Percentiles rank a stretch among this genome's conserved stretches.
These are phyloP conservation scores for Xerocomus minutiporus DNA, from an alignment of 1,284 basidiomycete species.

Conservation along the genomic window DNA sequence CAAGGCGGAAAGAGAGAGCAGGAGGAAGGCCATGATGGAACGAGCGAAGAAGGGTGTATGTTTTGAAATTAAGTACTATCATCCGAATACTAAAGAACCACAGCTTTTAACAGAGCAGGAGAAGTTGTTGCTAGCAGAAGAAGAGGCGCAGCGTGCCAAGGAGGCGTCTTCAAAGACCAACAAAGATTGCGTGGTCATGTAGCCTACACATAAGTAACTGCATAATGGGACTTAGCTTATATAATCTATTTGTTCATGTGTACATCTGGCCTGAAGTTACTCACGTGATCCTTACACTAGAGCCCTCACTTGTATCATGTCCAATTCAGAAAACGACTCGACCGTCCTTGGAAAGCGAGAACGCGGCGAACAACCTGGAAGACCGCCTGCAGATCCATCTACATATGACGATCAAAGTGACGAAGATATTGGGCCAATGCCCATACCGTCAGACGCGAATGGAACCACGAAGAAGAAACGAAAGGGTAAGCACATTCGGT, in stretches of 20 bases:
- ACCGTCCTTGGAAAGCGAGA: conserved; percentile 63
- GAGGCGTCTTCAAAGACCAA: conserved; percentile 30
- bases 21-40: conserved; percentile 59
- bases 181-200: conserved; percentile 61
- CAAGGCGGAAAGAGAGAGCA: conserved; percentile 63
- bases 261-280: no score
- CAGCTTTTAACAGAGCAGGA: conserved; percentile 55
- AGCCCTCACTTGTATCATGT: conserved; percentile 30
- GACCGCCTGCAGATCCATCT: conserved; percentile 4
- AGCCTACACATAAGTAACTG: no score
- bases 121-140: conserved; percentile 54
- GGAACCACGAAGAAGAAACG: conserved; percentile 59
- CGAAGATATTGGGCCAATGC: conserved; percentile 76
- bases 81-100: conserved; percentile 5
- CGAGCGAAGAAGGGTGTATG: conserved; percentile 61
- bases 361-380: conserved; percentile 36
- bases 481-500: conserved; percentile 52
- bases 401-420: conserved; percentile 45
- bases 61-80: neutral
- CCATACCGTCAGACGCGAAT: conserved; percentile 48
- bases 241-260: neutral
- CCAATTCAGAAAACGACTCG: conserved; percentile 37
- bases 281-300: neutral
- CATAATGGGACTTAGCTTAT: neutral
- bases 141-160: conserved; percentile 38